These are phyloP conservation scores for Verticillium isaacii DNA, from an alignment of 2,329 filamentous ascomycete genomes.

Conservation along the genomic window DNA sequence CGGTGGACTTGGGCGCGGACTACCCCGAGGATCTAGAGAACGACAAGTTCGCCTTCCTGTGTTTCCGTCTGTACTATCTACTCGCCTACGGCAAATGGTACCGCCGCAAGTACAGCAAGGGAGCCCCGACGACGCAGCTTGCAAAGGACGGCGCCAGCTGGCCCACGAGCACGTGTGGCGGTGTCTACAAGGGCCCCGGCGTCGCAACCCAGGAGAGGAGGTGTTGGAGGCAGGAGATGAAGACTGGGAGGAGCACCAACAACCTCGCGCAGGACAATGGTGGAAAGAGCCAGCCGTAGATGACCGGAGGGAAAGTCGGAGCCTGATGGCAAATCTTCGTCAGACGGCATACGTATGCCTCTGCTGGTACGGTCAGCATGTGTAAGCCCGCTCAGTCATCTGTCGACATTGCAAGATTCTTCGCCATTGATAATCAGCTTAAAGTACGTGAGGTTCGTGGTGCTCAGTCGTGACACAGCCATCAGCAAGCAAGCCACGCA, in stretches of 20 bases:
- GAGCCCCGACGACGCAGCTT: conserved; percentile 18
- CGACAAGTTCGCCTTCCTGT: conserved; percentile 56
- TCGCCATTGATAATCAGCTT: too few species aligned
- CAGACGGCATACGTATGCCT: too few species aligned
- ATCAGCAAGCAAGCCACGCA: too few species aligned
- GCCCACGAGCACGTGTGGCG: conserved; percentile 54
- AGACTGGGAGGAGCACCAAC: conserved; percentile 27
- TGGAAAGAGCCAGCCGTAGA: conserved; percentile 25
- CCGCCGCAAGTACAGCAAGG: conserved; percentile 25
- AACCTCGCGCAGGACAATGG: conserved; percentile 27
- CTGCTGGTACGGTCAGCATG: too few species aligned
- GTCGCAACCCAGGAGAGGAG: conserved; percentile 45
- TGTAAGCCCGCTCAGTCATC: too few species aligned
- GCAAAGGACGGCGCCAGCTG: conserved; percentile 48
- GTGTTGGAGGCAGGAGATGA: conserved; percentile 41
- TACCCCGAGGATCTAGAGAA: conserved; percentile 60
- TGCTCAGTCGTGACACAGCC: too few species aligned
- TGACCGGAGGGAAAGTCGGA: background rate
- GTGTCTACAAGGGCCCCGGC: conserved; percentile 55
- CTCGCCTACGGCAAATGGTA: conserved; percentile 60
- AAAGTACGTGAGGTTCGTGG: too few species aligned
- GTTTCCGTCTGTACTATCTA: conserved; percentile 58
- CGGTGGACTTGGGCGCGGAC: conserved; percentile 59
- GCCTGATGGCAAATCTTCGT: too few species aligned
- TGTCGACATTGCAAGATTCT: too few species aligned